Conservation (phyloP, 2,329 filamentous ascomycete genomes). For the Aspergillus sp. region DNA sequence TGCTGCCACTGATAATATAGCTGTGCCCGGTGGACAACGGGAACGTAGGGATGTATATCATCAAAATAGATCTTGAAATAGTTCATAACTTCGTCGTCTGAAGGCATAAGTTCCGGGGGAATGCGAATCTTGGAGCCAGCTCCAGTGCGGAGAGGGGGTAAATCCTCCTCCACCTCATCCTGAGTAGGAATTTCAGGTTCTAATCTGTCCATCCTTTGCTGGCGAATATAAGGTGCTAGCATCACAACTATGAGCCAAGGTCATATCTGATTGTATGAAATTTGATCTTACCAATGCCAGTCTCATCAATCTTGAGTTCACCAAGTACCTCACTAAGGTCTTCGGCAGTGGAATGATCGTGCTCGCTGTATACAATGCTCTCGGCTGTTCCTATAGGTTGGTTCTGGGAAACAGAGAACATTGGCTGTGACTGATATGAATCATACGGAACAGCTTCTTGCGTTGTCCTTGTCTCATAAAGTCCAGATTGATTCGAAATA, state of each 20-base stretch:
- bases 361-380: constrained; percentile 59
- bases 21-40: constrained; percentile 78
- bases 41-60: constrained; percentile 90
- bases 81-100: constrained; percentile 76
- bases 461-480: constrained; percentile 40
- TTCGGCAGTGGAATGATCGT: constrained; percentile 69
- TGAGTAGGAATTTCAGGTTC: constrained; percentile 60
- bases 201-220: constrained; percentile 56
- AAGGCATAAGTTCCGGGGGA: constrained; percentile 89
- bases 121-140: constrained; percentile 82
- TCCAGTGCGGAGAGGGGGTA: constrained; percentile 70
- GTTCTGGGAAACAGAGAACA: constrained; percentile 33
- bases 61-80: constrained; percentile 92
- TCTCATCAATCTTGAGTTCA: constrained; percentile 83
- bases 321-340: constrained; percentile 82
- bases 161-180: constrained; percentile 72
- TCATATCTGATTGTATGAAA: neutral
- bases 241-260: neutral
- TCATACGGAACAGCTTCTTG: constrained; percentile 37
- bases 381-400: constrained; percentile 37
- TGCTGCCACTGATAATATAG: constrained; percentile 91
- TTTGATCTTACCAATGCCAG: constrained; percentile 73
- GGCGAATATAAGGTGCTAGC: constrained; percentile 80
- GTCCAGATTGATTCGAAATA: constrained; percentile 31
- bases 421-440: constrained; percentile 33